Evolutionary conservation across 345 rosid species (phyloP), one percentile per base, ranked within the genome.

Genomic region (Kernera saxatilis): DNA sequence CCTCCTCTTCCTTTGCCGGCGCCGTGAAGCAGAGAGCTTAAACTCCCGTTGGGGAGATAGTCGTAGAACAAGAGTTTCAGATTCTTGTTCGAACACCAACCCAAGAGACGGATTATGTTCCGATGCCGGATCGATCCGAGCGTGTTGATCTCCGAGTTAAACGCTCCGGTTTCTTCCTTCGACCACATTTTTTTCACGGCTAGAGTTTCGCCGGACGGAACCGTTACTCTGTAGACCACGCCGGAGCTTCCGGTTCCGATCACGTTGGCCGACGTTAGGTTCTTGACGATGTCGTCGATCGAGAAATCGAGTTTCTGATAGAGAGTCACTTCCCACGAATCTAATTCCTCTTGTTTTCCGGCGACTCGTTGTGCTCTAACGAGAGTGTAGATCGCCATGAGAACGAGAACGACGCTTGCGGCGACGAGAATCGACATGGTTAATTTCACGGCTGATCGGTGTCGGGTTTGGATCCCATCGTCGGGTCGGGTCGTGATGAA

Each of bases 151-250:
- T 93, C 97, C 18, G 97, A 91, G 69, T 58, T 78, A 77, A 91
- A 93, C 44, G 98, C 92, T 27, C 91, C 91, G 1, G 79, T 80
- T 68, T 91, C 95, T 44, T 93, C 95, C 4, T 84, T 64, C 14
- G 98, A 84, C 98, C 97, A 91, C 97, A 91, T 89, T 64, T 91
- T 93, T 69, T 93, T 93, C 57, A 93, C 97, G 2, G 98, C 98
- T 44, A 93, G 58, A 1, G 83, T 83, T 64, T 86, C 94, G 5
- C 96, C 96, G 14, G 85, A 84, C 5, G 91, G 86, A 18, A 86
- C 74, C 21, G 82, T 83, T 37, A 91, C 93, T 76, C 85, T 78
- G 78, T 91, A 89, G 0, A 93, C 98, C 1, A 93, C 97, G 33
- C 98, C 98, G 1, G 98, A 93, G 85, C 98, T 89, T 41, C 98